These are phyloP conservation scores for Penicillium aurantiogriseum DNA, from an alignment of 2,329 filamentous ascomycete genomes.

Conservation along the genomic window DNA sequence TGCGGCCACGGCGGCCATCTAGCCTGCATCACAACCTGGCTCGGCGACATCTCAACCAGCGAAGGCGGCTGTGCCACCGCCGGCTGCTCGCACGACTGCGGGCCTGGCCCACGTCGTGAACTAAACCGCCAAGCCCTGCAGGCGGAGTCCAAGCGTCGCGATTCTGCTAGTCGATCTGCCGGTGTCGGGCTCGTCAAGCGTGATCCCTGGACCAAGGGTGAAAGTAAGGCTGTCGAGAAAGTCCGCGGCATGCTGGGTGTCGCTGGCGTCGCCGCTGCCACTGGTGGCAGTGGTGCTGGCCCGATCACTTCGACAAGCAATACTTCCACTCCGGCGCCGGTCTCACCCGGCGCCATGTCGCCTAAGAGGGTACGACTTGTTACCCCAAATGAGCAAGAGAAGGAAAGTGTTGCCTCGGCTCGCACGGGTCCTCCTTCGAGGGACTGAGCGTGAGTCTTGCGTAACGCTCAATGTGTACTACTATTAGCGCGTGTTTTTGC, in stretches of 20 bases:
- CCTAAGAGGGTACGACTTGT: conserved; percentile 48
- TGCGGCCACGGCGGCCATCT: conserved; percentile 62
- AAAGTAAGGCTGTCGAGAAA: conserved; percentile 48
- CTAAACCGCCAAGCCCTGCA: conserved; percentile 36
- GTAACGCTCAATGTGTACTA: neutral
- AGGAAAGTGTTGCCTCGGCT: conserved; percentile 22
- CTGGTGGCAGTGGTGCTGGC: conserved; percentile 26
- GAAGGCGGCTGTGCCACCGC: conserved; percentile 58
- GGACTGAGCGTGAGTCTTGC: conserved; percentile 1
- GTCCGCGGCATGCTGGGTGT: conserved; percentile 45
- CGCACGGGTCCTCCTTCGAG: conserved; percentile 20
- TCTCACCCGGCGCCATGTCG: conserved; percentile 37
- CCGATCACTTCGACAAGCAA: conserved; percentile 18
- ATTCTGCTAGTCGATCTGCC: conserved; percentile 33
- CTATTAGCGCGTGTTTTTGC: neutral
- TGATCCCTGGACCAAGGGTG: conserved; percentile 45
- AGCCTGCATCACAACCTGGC: conserved; percentile 58
- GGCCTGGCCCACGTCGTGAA: conserved; percentile 48
- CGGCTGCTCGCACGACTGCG: conserved; percentile 61
- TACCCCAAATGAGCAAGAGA: conserved; percentile 44
- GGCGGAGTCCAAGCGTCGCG: conserved; percentile 35
- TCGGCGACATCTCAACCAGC: conserved; percentile 47
- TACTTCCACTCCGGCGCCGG: conserved; percentile 21
- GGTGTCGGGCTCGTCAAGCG: conserved; percentile 42
- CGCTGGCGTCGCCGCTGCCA: conserved; percentile 34